A percentile compares a stretch with the other conserved stretches of the same genome.
Evolutionary conservation across 441 rosid species (phyloP).

Genomic region (Gossypium schwendimanii): DNA sequence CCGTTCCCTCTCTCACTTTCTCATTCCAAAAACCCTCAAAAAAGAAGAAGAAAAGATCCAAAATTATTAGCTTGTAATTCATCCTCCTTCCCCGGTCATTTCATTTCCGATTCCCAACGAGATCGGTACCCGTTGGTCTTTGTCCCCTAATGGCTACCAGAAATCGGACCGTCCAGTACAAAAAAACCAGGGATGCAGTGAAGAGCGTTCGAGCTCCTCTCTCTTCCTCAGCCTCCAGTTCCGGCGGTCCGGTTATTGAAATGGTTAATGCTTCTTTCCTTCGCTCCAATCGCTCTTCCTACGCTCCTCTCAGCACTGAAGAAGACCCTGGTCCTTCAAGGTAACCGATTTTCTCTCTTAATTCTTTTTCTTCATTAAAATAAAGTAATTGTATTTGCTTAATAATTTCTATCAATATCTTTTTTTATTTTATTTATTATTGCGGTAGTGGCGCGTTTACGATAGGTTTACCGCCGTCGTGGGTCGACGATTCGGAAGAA

Average conservation of each 20-base stretch:
- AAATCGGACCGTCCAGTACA: slow-evolving; percentile 55
- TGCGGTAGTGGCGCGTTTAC: slow-evolving; percentile 67
- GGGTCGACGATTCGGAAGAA: slow-evolving; percentile 86
- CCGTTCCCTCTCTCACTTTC: slow-evolving; percentile 1
- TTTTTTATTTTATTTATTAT: slow-evolving; percentile 10
- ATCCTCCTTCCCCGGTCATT: neutral
- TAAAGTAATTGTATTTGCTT: neutral
- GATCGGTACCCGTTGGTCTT: neutral
- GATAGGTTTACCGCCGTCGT: slow-evolving; percentile 75
- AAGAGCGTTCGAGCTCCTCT: slow-evolving; percentile 76
- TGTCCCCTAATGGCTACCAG: slow-evolving; percentile 61
- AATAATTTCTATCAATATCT: neutral
- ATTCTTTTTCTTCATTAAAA: neutral
- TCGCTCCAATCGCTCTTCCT: slow-evolving; percentile 47
- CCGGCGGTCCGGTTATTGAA: slow-evolving; percentile 73
- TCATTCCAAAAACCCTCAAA: neutral
- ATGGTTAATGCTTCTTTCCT: slow-evolving; percentile 73
- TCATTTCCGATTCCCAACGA: neutral
- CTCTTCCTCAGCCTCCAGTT: slow-evolving; percentile 33
- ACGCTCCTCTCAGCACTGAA: slow-evolving; percentile 72
- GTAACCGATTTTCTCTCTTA: slow-evolving; percentile 18
- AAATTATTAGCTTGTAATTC: neutral
- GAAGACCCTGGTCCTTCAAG: slow-evolving; percentile 78
- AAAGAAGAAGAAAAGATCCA: neutral
- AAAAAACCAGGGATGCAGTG: slow-evolving; percentile 73